Base-by-base conservation (phyloP, 2,329 filamentous ascomycete genomes). In the Chrysoporthe austroafricana region DNA sequence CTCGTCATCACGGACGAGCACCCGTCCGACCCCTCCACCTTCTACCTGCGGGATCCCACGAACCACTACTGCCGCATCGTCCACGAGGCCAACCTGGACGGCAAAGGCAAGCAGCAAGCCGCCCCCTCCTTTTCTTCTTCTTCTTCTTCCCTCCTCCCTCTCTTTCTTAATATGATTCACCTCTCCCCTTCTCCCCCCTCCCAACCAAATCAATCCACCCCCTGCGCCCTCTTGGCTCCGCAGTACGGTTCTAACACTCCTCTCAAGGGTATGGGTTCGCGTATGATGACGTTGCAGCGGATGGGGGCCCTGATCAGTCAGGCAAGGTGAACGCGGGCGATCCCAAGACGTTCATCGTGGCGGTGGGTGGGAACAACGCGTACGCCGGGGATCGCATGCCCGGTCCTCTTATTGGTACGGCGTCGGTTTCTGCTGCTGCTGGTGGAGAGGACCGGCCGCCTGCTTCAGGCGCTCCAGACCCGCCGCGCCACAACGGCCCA, bases 1-100 rank as follows among this genome's bases (percentile, higher is more conserved):
- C 26, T 68, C 16, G 84, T 82, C 80, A 78, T 73, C 81, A 82
- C 54, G 76, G 82, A 43, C 79, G 85, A 76, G 16, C 79, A 78
- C 52, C 79, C 78, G 18, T 79, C 76, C 14, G 71, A 72, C 5
- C 76, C 77, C 0, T 68, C 66, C 3, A 79, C 74, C 3, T 82
- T 79, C 67, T 83, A 81, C 71, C 66, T 71, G 57, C 72, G 78
- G 14, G 74, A 79, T 0, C 78, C 83, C 46, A 86, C 85, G 2
- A 89, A 88, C 71, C 86, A 89, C 74, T 89, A 88, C 72, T 78
- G 83, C 7, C 78, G 85, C 43, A 81, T 89, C 63, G 84, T 88
- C 63, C 86, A 89, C 73, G 81, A 78, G 66, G 79, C 77, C 32
- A 86, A 84, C 66, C 70, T 85, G 8, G 85, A 88, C 72, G 79